These are phyloP conservation scores for Moricandia arvensis DNA, from an alignment of 345 rosid genomes.

Conservation along the genomic window DNA sequence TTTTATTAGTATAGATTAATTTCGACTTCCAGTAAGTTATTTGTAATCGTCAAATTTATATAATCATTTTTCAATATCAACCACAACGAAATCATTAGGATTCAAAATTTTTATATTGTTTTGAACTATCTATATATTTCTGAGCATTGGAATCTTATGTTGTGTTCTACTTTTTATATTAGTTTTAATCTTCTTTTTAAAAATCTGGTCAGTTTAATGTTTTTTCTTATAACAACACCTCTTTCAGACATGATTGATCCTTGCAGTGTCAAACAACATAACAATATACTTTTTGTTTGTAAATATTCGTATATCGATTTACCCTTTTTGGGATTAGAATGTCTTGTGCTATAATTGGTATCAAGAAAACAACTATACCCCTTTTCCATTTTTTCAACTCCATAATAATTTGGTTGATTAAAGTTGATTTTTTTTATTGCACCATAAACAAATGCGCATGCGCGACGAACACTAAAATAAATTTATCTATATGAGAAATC, in stretches of 20 bases:
- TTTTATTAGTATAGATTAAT: no score
- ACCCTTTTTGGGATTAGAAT: constrained; percentile 15
- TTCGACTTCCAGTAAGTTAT: background rate
- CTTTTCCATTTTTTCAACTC: constrained; percentile 27
- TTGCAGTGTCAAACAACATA: background rate
- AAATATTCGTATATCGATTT: constrained; percentile 2
- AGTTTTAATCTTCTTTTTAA: no score
- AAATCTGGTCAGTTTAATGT: background rate
- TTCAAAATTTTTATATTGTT: background rate
- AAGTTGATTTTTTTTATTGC: constrained; percentile 16
- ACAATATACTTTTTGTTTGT: constrained; percentile 1
- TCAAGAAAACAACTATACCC: constrained; percentile 28
- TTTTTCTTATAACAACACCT: background rate
- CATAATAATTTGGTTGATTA: constrained; percentile 29
- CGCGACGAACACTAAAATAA: background rate
- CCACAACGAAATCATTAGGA: background rate
- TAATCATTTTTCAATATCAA: background rate
- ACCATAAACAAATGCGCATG: constrained; percentile 20
- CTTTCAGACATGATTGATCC: background rate
- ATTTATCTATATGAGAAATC: no score
- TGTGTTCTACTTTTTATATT: background rate
- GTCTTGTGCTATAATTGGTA: constrained; percentile 22
- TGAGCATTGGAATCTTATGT: background rate
- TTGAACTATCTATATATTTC: background rate
- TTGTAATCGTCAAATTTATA: background rate